These are phyloP conservation scores for Phaeosphaeria sp. DNA, from an alignment of 2,329 filamentous ascomycete genomes.

Conservation along the genomic window DNA sequence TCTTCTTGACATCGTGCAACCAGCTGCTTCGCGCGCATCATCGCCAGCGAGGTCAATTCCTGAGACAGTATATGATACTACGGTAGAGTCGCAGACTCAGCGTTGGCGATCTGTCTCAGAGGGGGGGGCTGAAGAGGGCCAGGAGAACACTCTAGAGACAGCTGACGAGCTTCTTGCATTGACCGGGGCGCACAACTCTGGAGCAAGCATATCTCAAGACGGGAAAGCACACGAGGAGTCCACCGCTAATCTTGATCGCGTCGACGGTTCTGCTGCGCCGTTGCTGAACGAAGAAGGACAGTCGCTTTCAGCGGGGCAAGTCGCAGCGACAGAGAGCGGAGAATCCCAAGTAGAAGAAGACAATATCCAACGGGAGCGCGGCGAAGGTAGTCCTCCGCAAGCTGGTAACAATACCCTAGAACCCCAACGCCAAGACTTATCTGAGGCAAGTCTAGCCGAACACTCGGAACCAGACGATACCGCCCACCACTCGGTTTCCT, in stretches of 20 bases:
- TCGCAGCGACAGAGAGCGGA: neutral
- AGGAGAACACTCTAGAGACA: neutral
- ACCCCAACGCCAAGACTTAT: constrained; percentile 2
- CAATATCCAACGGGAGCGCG: too few relatives aligned
- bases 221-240: too few relatives aligned
- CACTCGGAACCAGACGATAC: constrained; percentile 12
- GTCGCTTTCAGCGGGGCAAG: too few relatives aligned
- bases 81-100: constrained; percentile 24
- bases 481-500: constrained; percentile 19
- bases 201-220: too few relatives aligned
- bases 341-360: neutral
- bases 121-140: constrained; percentile 2
- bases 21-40: constrained; percentile 12
- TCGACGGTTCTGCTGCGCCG: too few relatives aligned
- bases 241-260: too few relatives aligned
- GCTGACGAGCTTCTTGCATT: neutral
- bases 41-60: constrained; percentile 35
- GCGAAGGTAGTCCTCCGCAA: neutral
- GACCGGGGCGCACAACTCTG: neutral
- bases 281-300: too few relatives aligned
- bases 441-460: constrained; percentile 13
- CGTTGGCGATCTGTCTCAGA: constrained; percentile 5
- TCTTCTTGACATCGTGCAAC: constrained; percentile 17
- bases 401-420: too few relatives aligned
- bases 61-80: constrained; percentile 32